These are phyloP conservation scores for Zygotorulaspora chibaensis DNA, from an alignment of 805 yeast genomes.

Conservation along the genomic window DNA sequence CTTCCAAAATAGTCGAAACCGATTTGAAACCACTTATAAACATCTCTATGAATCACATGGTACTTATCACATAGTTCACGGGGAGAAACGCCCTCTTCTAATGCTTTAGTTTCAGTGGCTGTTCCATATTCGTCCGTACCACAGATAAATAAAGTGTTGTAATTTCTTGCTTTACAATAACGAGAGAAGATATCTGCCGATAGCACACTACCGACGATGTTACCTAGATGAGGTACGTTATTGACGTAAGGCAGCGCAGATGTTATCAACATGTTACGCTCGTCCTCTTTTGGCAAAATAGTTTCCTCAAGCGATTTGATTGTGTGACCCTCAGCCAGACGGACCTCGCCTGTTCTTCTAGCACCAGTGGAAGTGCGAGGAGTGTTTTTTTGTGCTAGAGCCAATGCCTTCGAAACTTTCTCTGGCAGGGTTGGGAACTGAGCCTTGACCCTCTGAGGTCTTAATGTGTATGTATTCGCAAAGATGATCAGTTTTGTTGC, in stretches of 20 bases:
- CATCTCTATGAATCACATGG: slow-evolving; percentile 77
- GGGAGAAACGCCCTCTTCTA: slow-evolving; percentile 90
- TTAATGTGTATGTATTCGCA: slow-evolving; percentile 51
- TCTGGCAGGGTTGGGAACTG: slow-evolving; percentile 27
- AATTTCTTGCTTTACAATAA: slow-evolving; percentile 82
- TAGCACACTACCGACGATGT: slow-evolving; percentile 90
- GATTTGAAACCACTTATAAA: slow-evolving; percentile 95
- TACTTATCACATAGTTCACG: slow-evolving; percentile 86
- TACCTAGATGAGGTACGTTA: slow-evolving; percentile 97
- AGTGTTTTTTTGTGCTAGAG: slow-evolving; percentile 40
- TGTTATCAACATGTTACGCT: slow-evolving; percentile 81
- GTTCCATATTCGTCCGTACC: slow-evolving; percentile 99
- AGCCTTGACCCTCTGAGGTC: slow-evolving; percentile 24
- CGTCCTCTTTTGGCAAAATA: slow-evolving; percentile 62
- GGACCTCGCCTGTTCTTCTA: slow-evolving; percentile 40
- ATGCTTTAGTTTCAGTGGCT: slow-evolving; percentile 97
- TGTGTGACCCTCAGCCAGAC: slow-evolving; percentile 25
- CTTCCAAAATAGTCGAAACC: slow-evolving; percentile 95
- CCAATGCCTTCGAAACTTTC: slow-evolving; percentile 44
- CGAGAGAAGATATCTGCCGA: slow-evolving; percentile 93
- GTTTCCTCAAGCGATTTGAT: slow-evolving; percentile 33
- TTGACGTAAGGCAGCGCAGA: slow-evolving; percentile 98
- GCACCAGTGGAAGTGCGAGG: slow-evolving; percentile 30
- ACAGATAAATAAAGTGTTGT: slow-evolving; percentile 80
- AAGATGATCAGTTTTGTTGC: slow-evolving; percentile 57